Conservation (phyloP, 2,329 filamentous ascomycete species). For the Cadophora luteo-olivacea region DNA sequence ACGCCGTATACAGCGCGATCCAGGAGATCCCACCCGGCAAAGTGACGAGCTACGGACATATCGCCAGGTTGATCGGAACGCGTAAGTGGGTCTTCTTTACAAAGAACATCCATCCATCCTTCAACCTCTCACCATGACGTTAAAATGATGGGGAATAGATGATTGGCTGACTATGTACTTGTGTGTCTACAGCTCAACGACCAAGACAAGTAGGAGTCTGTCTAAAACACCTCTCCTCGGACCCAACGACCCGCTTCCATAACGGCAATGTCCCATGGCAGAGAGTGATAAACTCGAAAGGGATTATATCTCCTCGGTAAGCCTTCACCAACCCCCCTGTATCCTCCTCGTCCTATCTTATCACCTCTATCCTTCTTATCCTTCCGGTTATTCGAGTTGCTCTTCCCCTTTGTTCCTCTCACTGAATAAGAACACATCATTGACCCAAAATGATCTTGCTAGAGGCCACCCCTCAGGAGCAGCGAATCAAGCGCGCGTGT, state of each 20-base stretch:
- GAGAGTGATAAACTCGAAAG: constrained; percentile 87
- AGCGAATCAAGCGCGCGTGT: constrained; percentile 44
- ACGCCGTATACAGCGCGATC: constrained; percentile 80
- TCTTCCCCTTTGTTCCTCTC: too few relatives aligned
- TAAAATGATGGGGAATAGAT: too few relatives aligned
- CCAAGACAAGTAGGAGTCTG: constrained; percentile 88
- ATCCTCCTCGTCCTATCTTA: too few relatives aligned
- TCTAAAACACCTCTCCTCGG: constrained; percentile 79
- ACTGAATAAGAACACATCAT: too few relatives aligned
- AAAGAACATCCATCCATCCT: background rate
- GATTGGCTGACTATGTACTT: too few relatives aligned
- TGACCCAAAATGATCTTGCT: too few relatives aligned
- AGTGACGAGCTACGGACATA: constrained; percentile 89
- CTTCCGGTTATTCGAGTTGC: too few relatives aligned
- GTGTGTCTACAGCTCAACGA: constrained; percentile 61
- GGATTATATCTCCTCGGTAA: constrained; percentile 83
- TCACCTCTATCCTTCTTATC: too few relatives aligned
- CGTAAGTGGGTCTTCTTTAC: constrained; percentile 56
- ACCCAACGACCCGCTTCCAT: constrained; percentile 65
- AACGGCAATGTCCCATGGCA: constrained; percentile 90
- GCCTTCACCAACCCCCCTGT: too few relatives aligned
- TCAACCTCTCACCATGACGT: too few relatives aligned
- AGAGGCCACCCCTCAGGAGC: constrained; percentile 45
- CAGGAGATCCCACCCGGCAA: constrained; percentile 84
- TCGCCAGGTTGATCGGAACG: constrained; percentile 73